Conservation (phyloP, 2,329 filamentous ascomycete species). For the Colletotrichum tofieldiae region DNA sequence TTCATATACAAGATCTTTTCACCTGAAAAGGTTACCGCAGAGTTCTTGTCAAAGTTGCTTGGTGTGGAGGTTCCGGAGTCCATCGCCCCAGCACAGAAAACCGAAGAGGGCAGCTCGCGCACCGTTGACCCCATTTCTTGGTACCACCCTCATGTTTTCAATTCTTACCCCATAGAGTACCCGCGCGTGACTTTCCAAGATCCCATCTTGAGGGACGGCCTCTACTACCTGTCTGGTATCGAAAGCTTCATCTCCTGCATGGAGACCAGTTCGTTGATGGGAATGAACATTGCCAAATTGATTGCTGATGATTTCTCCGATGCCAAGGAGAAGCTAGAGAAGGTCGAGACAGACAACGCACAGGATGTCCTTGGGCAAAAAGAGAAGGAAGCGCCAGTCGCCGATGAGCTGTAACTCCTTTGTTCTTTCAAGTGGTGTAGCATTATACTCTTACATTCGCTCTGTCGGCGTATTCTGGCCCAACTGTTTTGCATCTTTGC, state of each 20-base stretch:
- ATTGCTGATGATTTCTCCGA: slow-evolving; percentile 71
- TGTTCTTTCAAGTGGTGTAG: not conserved
- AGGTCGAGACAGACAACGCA: slow-evolving; percentile 11
- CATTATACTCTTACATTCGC: not conserved
- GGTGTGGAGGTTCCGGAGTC: slow-evolving; percentile 63
- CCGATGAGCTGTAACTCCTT: slow-evolving; percentile 43
- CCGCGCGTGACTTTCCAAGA: slow-evolving; percentile 92
- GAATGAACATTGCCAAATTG: slow-evolving; percentile 84
- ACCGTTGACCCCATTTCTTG: slow-evolving; percentile 75
- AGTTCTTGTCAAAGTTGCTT: slow-evolving; percentile 69
- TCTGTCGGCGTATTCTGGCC: not conserved
- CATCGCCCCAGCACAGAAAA: slow-evolving; percentile 50
- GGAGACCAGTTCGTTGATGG: slow-evolving; percentile 96
- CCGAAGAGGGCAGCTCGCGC: slow-evolving; percentile 47
- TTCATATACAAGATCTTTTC: slow-evolving; percentile 79
- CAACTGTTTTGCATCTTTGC: no score
- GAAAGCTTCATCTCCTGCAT: slow-evolving; percentile 97
- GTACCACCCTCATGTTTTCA: slow-evolving; percentile 84
- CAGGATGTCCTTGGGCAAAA: slow-evolving; percentile 41
- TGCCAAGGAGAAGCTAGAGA: slow-evolving; percentile 18
- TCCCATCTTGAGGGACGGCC: slow-evolving; percentile 74
- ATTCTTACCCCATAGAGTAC: slow-evolving; percentile 88
- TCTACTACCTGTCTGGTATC: slow-evolving; percentile 84
- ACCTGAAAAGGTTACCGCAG: slow-evolving; percentile 65
- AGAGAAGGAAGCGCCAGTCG: slow-evolving; percentile 32